Evolutionary conservation across 2,329 filamentous ascomycete genomes (phyloP).

Genomic region (Trichoderma sp.): DNA sequence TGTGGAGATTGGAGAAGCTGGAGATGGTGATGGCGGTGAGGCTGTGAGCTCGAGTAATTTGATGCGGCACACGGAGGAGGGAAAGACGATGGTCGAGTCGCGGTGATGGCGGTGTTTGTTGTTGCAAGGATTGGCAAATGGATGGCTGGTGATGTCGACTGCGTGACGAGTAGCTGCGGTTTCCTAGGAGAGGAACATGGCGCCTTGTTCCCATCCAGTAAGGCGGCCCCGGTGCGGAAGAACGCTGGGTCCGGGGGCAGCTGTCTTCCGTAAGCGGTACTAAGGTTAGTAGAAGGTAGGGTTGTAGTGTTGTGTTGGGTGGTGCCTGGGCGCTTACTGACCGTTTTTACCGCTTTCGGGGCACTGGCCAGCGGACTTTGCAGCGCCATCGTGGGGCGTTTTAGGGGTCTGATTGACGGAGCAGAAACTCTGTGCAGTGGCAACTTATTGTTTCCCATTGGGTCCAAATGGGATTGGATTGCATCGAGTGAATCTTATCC

Average conservation of each 20-base stretch:
- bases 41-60: background rate
- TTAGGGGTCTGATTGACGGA: constrained; percentile 7
- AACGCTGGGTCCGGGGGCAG: constrained; percentile 13
- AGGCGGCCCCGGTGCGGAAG: constrained; percentile 18
- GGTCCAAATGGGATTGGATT: background rate
- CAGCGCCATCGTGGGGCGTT: constrained; percentile 4
- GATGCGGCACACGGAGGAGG: background rate
- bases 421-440: background rate
- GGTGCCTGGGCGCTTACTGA: constrained; percentile 16
- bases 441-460: background rate
- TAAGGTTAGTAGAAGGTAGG: too few species aligned
- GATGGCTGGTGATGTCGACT: background rate
- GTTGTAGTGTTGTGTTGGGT: too few species aligned
- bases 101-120: constrained; percentile 3
- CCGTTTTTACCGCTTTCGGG: constrained; percentile 6
- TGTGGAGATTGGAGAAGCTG: background rate
- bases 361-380: constrained; percentile 2
- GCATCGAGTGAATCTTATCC: background rate
- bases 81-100: background rate
- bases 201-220: background rate
- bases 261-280: background rate
- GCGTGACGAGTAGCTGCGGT: constrained; percentile 15
- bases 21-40: background rate
- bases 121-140: constrained; percentile 1
- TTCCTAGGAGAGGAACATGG: constrained; percentile 1